phyloP scores from a whole-genome alignment of 768 basidiomycete genomes.

The Suillus sp. region DNA sequence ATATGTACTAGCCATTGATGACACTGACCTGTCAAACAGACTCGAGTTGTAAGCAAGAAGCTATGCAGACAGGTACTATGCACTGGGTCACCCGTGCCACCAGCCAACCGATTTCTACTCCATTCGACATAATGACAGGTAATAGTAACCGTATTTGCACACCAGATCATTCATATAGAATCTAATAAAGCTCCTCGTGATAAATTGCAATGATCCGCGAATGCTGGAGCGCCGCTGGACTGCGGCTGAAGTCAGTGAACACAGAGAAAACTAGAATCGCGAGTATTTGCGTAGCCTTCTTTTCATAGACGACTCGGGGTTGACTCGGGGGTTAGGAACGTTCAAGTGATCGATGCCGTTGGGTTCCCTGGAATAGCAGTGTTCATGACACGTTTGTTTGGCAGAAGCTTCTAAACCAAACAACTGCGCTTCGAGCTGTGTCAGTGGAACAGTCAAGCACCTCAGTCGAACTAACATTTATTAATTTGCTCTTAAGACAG shows the following conservation, averaged over 20 bases:
- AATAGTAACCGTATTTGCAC: too few relatives aligned
- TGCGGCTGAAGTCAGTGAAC: neutral
- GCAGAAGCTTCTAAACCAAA: slow-evolving; percentile 20
- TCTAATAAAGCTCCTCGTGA: neutral
- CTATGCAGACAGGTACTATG: neutral
- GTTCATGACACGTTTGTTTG: slow-evolving; percentile 26
- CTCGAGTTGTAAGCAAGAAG: too few relatives aligned
- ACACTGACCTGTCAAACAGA: neutral
- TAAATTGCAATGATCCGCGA: neutral
- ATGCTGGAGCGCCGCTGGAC: neutral
- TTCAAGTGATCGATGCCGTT: neutral
- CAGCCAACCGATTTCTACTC: neutral
- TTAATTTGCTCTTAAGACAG: too few relatives aligned
- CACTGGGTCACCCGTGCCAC: neutral
- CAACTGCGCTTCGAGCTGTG: too few relatives aligned
- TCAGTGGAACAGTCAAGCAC: too few relatives aligned
- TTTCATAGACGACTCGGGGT: neutral
- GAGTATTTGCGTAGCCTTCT: neutral
- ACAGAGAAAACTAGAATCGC: neutral
- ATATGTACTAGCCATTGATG: neutral
- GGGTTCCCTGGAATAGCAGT: neutral
- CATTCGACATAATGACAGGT: too few relatives aligned
- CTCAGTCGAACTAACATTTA: too few relatives aligned
- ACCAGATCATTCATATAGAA: neutral
- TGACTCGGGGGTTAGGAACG: too few relatives aligned